Percentiles rank a stretch among this genome's conserved stretches.
Conservation (phyloP, 208 protist species). For the Trichomonas vaginalis region DNA sequence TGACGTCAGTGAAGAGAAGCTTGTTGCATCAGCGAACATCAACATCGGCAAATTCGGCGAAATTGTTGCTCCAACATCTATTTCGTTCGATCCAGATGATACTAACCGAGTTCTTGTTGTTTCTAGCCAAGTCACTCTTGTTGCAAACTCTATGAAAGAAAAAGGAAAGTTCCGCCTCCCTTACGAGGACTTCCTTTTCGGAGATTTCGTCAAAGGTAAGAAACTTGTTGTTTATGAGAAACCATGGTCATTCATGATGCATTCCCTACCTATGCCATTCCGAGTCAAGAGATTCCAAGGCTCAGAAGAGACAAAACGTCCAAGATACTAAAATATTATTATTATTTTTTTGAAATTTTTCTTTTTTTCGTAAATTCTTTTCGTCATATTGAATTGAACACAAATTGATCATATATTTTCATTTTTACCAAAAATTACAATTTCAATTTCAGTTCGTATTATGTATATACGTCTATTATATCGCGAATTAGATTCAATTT, state of each 20-base stretch:
- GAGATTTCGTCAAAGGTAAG: background rate
- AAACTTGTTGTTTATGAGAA: slow-evolving; percentile 2
- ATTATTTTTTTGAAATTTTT: too few relatives aligned
- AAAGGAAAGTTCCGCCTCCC: background rate
- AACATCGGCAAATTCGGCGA: background rate
- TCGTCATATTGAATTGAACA: too few relatives aligned
- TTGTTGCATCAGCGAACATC: background rate
- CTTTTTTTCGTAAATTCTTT: too few relatives aligned
- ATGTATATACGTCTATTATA: too few relatives aligned
- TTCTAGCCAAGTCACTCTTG: background rate
- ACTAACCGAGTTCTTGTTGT: background rate
- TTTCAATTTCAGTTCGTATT: too few relatives aligned
- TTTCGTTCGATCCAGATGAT: background rate
- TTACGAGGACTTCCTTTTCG: background rate
- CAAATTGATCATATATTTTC: too few relatives aligned
- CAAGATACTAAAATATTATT: background rate
- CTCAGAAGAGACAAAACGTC: background rate
- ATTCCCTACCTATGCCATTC: background rate
- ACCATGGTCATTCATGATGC: background rate
- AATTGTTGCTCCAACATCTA: background rate
- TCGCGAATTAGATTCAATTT: too few relatives aligned
- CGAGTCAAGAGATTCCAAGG: background rate
- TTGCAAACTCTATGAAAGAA: background rate
- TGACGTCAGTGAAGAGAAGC: background rate
- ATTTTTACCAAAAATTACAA: too few relatives aligned